Conservation (phyloP, 2,329 filamentous ascomycete genomes). For the Thermoascus crustaceus region DNA sequence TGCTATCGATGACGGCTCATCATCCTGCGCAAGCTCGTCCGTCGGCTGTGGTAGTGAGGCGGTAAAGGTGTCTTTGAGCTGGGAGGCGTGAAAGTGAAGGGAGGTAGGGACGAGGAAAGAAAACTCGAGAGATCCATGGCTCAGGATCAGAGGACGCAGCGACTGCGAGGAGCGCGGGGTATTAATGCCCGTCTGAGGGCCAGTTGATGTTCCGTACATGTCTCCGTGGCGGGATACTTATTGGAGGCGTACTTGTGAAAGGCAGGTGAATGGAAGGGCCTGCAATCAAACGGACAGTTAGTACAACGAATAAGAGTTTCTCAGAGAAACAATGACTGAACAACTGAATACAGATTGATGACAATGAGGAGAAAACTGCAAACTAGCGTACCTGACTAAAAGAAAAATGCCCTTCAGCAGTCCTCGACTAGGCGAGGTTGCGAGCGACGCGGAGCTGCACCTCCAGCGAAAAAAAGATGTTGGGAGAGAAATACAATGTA, state of each 20-base stretch:
- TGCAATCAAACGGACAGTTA: conserved; percentile 1
- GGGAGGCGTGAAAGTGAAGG: conserved; percentile 90
- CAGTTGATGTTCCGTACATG: conserved; percentile 79
- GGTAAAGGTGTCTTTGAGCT: conserved; percentile 85
- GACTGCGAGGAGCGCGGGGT: conserved; percentile 92
- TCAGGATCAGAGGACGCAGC: conserved; percentile 80
- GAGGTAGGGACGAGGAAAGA: conserved; percentile 92
- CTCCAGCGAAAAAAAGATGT: neutral
- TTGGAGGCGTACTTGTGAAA: conserved; percentile 2
- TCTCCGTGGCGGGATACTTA: conserved; percentile 23
- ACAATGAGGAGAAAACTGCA: neutral
- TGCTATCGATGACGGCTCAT: conserved; percentile 91
- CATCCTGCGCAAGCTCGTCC: conserved; percentile 94
- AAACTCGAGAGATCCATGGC: conserved; percentile 91
- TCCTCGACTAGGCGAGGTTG: neutral
- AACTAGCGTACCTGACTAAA: neutral
- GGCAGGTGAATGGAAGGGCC: neutral
- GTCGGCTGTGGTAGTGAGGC: conserved; percentile 80
- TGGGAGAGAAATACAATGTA: too few relatives aligned
- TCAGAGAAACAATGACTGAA: neutral
- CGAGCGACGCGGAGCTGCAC: neutral
- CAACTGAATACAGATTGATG: neutral
- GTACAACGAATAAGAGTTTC: neutral
- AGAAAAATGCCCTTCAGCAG: neutral
- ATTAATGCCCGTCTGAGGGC: conserved; percentile 90